These are phyloP conservation scores for Aspergillus ustus DNA, from an alignment of 2,329 filamentous ascomycete genomes.

Conservation along the genomic window DNA sequence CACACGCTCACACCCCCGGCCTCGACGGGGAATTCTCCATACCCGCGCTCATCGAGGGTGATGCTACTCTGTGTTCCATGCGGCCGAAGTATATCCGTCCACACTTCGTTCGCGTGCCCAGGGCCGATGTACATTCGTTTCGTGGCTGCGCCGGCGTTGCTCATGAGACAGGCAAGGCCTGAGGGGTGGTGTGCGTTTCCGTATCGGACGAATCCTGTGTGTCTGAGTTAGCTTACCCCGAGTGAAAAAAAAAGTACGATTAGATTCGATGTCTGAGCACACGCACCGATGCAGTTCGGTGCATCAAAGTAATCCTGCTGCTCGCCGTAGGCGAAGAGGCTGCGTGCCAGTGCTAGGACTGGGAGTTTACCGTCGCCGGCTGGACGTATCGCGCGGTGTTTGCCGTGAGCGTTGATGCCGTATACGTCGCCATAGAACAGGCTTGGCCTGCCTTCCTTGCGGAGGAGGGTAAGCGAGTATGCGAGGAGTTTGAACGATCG, in stretches of 20 bases:
- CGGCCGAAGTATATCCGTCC: slow-evolving; percentile 66
- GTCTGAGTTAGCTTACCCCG: neutral
- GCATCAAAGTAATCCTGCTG: slow-evolving; percentile 16
- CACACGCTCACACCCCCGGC: slow-evolving; percentile 64
- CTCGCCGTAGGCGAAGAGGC: slow-evolving; percentile 12
- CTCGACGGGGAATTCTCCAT: slow-evolving; percentile 60
- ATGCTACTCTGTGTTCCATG: slow-evolving; percentile 53
- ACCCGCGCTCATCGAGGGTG: slow-evolving; percentile 63
- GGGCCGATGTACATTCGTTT: slow-evolving; percentile 67
- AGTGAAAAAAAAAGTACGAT: neutral
- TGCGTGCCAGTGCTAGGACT: slow-evolving; percentile 2
- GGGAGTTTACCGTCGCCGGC: slow-evolving; percentile 5
- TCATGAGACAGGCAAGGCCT: slow-evolving; percentile 62
- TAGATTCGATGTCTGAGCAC: neutral
- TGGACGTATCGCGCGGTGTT: neutral
- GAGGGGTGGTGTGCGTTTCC: slow-evolving; percentile 56
- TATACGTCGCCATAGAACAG: slow-evolving; percentile 18
- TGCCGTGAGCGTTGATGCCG: slow-evolving; percentile 6
- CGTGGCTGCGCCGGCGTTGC: slow-evolving; percentile 52
- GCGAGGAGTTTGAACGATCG: slow-evolving; percentile 12
- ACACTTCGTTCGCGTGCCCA: slow-evolving; percentile 61
- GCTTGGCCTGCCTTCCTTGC: slow-evolving; percentile 12
- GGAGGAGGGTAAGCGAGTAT: slow-evolving; percentile 16
- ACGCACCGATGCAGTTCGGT: slow-evolving; percentile 9
- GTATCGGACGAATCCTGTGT: slow-evolving; percentile 53